Conservation (phyloP, 192 early-diverging fungal species). For the Backusella tarrabulga region DNA sequence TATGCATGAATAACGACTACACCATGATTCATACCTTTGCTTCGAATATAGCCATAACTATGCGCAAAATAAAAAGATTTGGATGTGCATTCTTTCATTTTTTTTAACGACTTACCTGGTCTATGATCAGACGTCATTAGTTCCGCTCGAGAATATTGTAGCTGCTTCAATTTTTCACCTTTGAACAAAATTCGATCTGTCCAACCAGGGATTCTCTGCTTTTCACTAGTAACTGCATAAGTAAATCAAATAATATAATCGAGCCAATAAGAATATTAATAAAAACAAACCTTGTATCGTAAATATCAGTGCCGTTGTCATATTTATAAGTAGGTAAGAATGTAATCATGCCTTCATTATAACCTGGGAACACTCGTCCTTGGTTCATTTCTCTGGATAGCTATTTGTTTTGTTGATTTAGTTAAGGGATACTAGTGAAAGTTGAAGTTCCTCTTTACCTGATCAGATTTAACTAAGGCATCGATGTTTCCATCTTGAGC, state of each 20-base stretch:
- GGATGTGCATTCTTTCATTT: neutral
- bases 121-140: constrained; percentile 78
- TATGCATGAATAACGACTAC: constrained; percentile 2
- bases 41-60: constrained; percentile 37
- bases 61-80: constrained; percentile 3
- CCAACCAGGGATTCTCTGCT: constrained; percentile 63
- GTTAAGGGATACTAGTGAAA: no score
- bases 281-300: constrained; percentile 65
- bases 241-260: constrained; percentile 11
- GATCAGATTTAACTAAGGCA: constrained; percentile 56
- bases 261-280: neutral
- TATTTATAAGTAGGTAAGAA: constrained; percentile 86
- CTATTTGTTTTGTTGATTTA: constrained; percentile 11
- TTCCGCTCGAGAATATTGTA: constrained; percentile 56
- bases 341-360: constrained; percentile 69
- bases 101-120: constrained; percentile 48
- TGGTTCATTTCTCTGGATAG: constrained; percentile 56
- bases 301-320: constrained; percentile 65
- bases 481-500: constrained; percentile 43
- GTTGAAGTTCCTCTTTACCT: constrained; percentile 39
- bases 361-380: constrained; percentile 71
- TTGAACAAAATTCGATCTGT: constrained; percentile 65
- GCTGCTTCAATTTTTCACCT: constrained; percentile 48
- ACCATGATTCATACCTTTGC: constrained; percentile 20
- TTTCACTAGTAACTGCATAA: constrained; percentile 47